Percentiles rank a stretch among this genome's conserved stretches.
Evolutionary conservation across 1,139 yeast genomes (phyloP).

Genomic region (Yamadazyma triangularis): DNA sequence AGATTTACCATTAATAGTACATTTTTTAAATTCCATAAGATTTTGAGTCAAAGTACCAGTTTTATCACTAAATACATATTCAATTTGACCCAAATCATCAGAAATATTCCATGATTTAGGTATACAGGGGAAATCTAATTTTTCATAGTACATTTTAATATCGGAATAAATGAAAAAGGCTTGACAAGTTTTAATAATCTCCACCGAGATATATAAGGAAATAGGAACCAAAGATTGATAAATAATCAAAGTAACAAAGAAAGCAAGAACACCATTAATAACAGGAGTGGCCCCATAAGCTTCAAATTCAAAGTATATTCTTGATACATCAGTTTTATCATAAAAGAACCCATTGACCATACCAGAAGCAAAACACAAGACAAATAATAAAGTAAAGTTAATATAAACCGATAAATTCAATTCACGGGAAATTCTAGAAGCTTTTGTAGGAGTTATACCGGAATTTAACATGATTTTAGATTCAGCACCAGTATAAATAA

Average conservation of each 20-base stretch:
- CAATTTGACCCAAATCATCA: constrained; percentile 95
- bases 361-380: constrained; percentile 80
- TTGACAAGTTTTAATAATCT: constrained; percentile 89
- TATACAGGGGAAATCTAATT: constrained; percentile 87
- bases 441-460: constrained; percentile 88
- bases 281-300: constrained; percentile 54
- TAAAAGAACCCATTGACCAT: constrained; percentile 78
- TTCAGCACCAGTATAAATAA: constrained; percentile 84
- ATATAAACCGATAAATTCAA: constrained; percentile 76
- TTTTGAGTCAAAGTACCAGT: constrained; percentile 97
- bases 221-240: constrained; percentile 93
- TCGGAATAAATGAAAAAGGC: constrained; percentile 93
- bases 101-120: constrained; percentile 97
- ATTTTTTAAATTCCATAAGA: constrained; percentile 94
- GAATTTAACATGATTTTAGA: constrained; percentile 91
- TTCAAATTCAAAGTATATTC: constrained; percentile 62
- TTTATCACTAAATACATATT: constrained; percentile 91
- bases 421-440: constrained; percentile 77
- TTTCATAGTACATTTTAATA: constrained; percentile 77
- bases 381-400: constrained; percentile 70
- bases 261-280: constrained; percentile 75
- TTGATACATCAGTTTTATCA: constrained; percentile 46
- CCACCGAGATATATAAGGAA: constrained; percentile 90
- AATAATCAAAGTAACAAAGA: constrained; percentile 84
- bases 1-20: constrained; percentile 80